Evolutionary conservation across 2,329 filamentous ascomycete genomes (phyloP), one percentile per base, ranked within the genome.

Genomic region (Xylariales sp.): DNA sequence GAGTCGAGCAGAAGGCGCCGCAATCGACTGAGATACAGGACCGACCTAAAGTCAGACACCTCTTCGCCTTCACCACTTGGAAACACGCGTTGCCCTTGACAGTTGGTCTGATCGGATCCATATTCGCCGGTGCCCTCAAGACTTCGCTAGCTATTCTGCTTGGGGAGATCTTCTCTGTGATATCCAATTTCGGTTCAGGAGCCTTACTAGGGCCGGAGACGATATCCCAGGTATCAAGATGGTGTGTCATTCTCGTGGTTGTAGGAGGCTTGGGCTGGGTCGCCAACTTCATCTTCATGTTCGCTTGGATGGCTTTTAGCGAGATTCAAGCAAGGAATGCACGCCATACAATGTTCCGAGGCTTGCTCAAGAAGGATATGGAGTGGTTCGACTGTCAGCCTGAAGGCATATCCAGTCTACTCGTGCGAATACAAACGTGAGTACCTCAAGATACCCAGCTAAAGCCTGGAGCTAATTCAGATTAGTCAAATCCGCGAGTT

Each of bases 401-500:
- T 27, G 80, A 86, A 42, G 91, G 90, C 0, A 73, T 87, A 14
- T 76, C 78, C 1, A 82, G 87, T 14, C 71, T 93, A 31, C 67
- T 94, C 14, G 76, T 82, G 12, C 73, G 81, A 40, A 70, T 89
- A 22, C 84, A 95, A 60, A 82, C 81, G 85, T 90, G 67, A 63
- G 81, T 61, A 39, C 44, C 43, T 40, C 14, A 5, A 3, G 9
- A 4, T 27, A 22, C 20, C 20, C 4, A 1, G 2, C 16, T 21
- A 14, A 18, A 20, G n/a, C 14, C 21, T 21, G 9, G 22, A 18
- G 58, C 46, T 55, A 42, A 56, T 40, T 16, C 5, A 10, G 19
- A 25, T n/a, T 43, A 95, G 89, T 19, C 84, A 95, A 58, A 84
- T 86, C 6, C 76, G 84, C 42, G 90, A 96, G 48, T 69, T 97